Evolutionary conservation across 805 yeast genomes (phyloP), one percentile per base, ranked within the genome.

Genomic region (Yamadazyma philogaea): DNA sequence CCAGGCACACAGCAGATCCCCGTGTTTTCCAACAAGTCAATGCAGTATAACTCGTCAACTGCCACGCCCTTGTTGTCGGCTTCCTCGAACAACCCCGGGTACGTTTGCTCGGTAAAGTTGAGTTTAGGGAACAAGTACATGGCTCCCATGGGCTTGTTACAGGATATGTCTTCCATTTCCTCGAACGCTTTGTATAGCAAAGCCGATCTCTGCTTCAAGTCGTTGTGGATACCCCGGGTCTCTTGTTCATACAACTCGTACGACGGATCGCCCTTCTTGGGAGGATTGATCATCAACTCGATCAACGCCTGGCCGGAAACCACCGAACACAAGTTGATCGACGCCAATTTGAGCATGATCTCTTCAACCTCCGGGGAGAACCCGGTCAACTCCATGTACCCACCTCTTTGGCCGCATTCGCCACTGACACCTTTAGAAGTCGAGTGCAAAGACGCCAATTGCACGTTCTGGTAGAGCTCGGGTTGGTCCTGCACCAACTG

Each of bases 321-420:
- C 1, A 88, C 96, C 0, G 98, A 91, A 63, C 99, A 93, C 43
- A 93, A 74, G 22, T 93, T 83, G 52, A 93, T 89, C 10, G 95
- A 85, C 14, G 96, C 95, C 53, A 95, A 70, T 68, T 93, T 93
- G 63, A 84, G 73, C 40, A 93, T 74, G 42, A 86, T 76, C 22
- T 79, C 85, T 53, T 74, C 68, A 14, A 90, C 82, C 34, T 84
- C 89, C 3, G 71, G 72, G 11, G 75, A 69, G 65, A 93, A 86
- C 1, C 96, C 96, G 8, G 83, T 77, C 6, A 90, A 68, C 66
- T 93, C 99, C 93, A 93, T 86, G 72, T 90, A 93, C 5, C 99
- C 99, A 55, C 98, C 99, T 68, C 99, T 82, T 71, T 93, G 99
- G 47, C 99, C 99, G 75, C 99, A 93, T 68, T 93, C 99, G 49